phyloP scores from a whole-genome alignment of 2,329 filamentous ascomycete genomes.

The Onygenales sp. region DNA sequence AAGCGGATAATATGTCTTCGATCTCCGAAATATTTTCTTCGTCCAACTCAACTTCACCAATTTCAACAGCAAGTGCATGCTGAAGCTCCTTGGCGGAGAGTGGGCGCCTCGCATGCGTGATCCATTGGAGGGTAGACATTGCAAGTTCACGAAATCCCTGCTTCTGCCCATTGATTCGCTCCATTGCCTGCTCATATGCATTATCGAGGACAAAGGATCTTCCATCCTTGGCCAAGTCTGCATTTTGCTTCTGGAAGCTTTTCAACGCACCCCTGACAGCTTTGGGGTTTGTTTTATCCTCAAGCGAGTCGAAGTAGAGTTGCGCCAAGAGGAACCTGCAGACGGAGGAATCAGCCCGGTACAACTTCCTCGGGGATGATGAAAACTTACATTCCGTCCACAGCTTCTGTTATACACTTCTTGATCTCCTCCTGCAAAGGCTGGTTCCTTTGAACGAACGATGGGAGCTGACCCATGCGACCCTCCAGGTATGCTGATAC shows the following conservation, averaged over 20 bases:
- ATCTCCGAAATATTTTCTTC: constrained; percentile 13
- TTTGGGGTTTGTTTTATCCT: constrained; percentile 1
- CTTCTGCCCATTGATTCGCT: constrained; percentile 11
- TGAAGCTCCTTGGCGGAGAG: constrained; percentile 15
- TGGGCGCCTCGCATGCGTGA: constrained; percentile 11
- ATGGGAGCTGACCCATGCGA: constrained; percentile 12
- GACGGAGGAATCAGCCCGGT: not conserved
- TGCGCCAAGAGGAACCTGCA: constrained; percentile 10
- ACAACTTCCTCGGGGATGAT: not conserved
- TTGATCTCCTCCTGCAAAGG: constrained; percentile 13
- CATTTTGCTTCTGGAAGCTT: not conserved
- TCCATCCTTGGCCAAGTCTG: not conserved
- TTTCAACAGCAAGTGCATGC: constrained; percentile 18
- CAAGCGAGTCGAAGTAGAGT: constrained; percentile 8
- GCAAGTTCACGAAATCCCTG: constrained; percentile 8
- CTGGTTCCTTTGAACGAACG: not conserved
- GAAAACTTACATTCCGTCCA: constrained; percentile 25
- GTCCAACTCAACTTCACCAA: constrained; percentile 11
- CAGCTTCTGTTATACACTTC: constrained; percentile 14
- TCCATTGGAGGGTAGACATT: constrained; percentile 14
- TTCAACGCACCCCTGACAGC: constrained; percentile 1
- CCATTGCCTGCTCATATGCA: constrained; percentile 9
- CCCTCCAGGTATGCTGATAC: constrained; percentile 21
- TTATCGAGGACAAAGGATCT: not conserved
- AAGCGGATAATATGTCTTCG: constrained; percentile 12